Conservation (phyloP, 176 grass and related monocot species). For the Chrysopogon serrulatus region DNA sequence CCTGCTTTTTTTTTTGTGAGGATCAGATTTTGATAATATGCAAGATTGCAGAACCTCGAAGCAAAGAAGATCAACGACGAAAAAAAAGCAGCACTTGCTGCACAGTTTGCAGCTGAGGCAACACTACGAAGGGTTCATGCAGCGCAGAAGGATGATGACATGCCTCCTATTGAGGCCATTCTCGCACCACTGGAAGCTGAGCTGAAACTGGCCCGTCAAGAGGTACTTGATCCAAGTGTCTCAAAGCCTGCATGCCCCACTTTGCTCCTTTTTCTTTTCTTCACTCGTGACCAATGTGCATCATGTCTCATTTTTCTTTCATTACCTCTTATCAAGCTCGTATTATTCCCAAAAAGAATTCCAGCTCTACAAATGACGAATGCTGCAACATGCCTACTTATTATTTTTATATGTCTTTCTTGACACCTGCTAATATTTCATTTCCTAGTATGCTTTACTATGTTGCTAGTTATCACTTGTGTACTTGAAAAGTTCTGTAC, state of each 20-base stretch:
- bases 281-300: background rate
- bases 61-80: slow-evolving; percentile 96
- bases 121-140: slow-evolving; percentile 95
- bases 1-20: background rate
- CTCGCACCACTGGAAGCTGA: slow-evolving; percentile 95
- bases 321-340: background rate
- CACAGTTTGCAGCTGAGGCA: slow-evolving; percentile 93
- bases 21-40: background rate
- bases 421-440: background rate
- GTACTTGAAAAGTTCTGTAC: background rate
- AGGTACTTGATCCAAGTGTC: slow-evolving; percentile 40
- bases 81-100: slow-evolving; percentile 83
- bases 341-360: background rate
- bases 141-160: slow-evolving; percentile 96
- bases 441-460: background rate
- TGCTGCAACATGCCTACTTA: background rate
- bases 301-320: background rate
- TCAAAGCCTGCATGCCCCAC: background rate
- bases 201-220: slow-evolving; percentile 75
- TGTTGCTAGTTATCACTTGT: background rate
- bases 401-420: background rate
- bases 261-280: background rate
- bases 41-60: slow-evolving; percentile 72
- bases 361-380: background rate
- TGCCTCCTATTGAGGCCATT: slow-evolving; percentile 97